Base-by-base conservation (phyloP, 305 asterid genomes). In the Solanum aculeatissimum region DNA sequence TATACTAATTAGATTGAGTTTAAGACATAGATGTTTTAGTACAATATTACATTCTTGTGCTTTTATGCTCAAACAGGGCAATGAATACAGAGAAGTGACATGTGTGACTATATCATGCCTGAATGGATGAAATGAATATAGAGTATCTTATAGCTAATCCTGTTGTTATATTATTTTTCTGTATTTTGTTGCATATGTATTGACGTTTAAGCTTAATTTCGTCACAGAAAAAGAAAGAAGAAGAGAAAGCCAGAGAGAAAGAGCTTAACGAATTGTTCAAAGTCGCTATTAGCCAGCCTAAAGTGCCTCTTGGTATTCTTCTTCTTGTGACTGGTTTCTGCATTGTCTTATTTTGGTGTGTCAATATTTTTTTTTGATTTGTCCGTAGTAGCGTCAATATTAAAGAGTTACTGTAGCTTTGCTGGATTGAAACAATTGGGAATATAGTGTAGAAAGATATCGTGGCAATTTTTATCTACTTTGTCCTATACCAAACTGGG, bases 211-310 rank as follows among this genome's bases (percentile, higher is more conserved):
- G 45, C 45, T 75, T 60, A 18, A 81, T 74, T 79, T 18, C 32
- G 51, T 32, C 83, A 86, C 97, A 96, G 99, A 96, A 95, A 91
- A 96, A 96, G 94, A 96, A 92, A 86, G 99, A 96, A 58, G 99
- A 96, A 88, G 99, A 94, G 92, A 90, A 87, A 91, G 97, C 96
- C 3, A 92, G 89, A 85, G 98, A 96, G 91, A 94, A 89, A 92
- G 99, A 96, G 93, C 93, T 96, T 71, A 90, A 85, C 51, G 99
- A 96, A 43, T 83, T 96, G 89, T 89, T 96, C 86, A 94, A 95
- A 88, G 90, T 96, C 83, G 98, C 99, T 53, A 91, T 96, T 69
- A 92, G 88, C 91, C 99, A 96, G 86, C 99, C 99, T 57, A 96
- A 96, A 91, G 97, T 95, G 84, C 99, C 99, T 68, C 83, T 84